Evolutionary conservation across 2,329 filamentous ascomycete genomes (phyloP).

Genomic region (Talaromyces atroroseus): DNA sequence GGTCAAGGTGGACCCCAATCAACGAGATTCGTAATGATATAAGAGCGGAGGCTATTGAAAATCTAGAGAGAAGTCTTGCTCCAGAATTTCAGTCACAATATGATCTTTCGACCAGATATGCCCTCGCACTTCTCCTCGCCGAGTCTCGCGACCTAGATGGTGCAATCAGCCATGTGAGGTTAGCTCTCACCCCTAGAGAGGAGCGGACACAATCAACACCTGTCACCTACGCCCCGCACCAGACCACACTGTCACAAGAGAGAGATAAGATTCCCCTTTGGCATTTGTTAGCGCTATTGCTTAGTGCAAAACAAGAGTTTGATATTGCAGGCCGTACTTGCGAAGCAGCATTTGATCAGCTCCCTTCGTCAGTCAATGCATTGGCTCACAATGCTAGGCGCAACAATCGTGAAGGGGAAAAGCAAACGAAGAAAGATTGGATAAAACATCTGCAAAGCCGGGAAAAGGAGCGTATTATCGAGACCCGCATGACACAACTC

Average conservation of each 20-base stretch:
- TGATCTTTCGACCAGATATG: slow-evolving; percentile 73
- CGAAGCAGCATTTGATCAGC: slow-evolving; percentile 86
- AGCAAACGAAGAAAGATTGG: slow-evolving; percentile 44
- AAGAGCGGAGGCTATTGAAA: slow-evolving; percentile 70
- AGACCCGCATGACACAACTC: slow-evolving; percentile 93
- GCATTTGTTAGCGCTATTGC: slow-evolving; percentile 80
- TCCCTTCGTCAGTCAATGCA: slow-evolving; percentile 64
- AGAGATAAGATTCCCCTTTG: slow-evolving; percentile 70
- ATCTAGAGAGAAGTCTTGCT: slow-evolving; percentile 66
- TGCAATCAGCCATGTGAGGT: slow-evolving; percentile 77
- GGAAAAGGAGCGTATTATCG: slow-evolving; percentile 82
- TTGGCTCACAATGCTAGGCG: slow-evolving; percentile 58
- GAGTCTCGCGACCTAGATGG: slow-evolving; percentile 75
- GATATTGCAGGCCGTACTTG: slow-evolving; percentile 74
- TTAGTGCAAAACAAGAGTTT: slow-evolving; percentile 84
- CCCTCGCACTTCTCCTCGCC: slow-evolving; percentile 76
- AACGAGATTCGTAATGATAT: slow-evolving; percentile 64
- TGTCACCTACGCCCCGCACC: slow-evolving; percentile 20
- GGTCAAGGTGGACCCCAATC: slow-evolving; percentile 77
- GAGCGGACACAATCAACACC: slow-evolving; percentile 30
- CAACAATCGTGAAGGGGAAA: slow-evolving; percentile 17
- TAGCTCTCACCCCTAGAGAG: slow-evolving; percentile 49
- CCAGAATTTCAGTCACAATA: slow-evolving; percentile 60
- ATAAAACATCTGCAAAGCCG: slow-evolving; percentile 74
- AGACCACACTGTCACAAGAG: slow-evolving; percentile 28